Conservation (phyloP, 768 basidiomycete genomes). For the Tylopilus plumbeoviolaceoides region DNA sequence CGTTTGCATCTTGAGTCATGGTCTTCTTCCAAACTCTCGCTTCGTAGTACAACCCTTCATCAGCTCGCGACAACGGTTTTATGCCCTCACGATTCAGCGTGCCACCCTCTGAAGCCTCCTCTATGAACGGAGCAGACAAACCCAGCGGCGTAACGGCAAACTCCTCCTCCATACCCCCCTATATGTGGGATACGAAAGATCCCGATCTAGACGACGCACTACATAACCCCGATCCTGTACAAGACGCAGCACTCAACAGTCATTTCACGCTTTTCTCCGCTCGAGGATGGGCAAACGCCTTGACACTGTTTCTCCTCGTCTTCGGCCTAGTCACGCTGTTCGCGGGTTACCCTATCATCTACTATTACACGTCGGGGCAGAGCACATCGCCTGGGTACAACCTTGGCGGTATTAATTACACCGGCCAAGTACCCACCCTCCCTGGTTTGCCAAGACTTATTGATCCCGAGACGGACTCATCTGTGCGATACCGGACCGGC, state of each 20-base stretch:
- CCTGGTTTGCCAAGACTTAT: conserved; percentile 65
- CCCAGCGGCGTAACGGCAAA: conserved; percentile 32
- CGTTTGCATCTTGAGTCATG: neutral
- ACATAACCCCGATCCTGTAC: conserved; percentile 81
- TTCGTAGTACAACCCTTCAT: conserved; percentile 53
- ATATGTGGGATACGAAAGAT: conserved; percentile 73
- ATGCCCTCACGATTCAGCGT: conserved; percentile 58
- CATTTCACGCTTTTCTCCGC: conserved; percentile 72
- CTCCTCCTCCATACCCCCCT: conserved; percentile 65
- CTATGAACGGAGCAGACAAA: conserved; percentile 36
- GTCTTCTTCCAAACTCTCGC: conserved; percentile 1
- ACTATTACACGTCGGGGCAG: conserved; percentile 39
- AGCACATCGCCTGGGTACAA: conserved; percentile 57
- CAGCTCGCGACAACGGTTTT: conserved; percentile 37
- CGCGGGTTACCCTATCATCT: conserved; percentile 83
- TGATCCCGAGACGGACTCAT: conserved; percentile 69
- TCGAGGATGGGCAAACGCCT: conserved; percentile 81
- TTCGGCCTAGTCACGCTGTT: conserved; percentile 73
- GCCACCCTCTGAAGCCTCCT: conserved; percentile 44
- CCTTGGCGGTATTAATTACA: conserved; percentile 75
- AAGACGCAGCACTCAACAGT: conserved; percentile 55
- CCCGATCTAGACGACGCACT: conserved; percentile 87
- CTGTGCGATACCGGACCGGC: conserved; percentile 54
- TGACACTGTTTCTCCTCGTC: conserved; percentile 66
- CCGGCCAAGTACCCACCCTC: conserved; percentile 83